Evolutionary conservation across 148 eudicot genomes (phyloP), one percentile per base, ranked within the genome.

Genomic region (Diospyros kaki): DNA sequence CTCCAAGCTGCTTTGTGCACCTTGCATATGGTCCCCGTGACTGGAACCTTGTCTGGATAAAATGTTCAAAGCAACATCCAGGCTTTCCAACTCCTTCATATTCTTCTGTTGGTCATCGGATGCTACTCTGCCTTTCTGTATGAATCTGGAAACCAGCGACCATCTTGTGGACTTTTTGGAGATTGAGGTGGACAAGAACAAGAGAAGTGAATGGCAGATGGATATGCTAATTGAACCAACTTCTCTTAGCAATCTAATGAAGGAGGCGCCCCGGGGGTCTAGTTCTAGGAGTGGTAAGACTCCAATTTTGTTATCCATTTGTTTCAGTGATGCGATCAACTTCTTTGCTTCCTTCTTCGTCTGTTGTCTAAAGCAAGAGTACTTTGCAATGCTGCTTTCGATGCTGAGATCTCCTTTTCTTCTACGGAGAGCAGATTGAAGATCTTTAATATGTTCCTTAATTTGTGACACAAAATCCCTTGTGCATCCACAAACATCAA

Each of bases 401-500:
- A 70, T 40, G 17, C 62, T 74, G 0, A 39, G 75, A n/a, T 79
- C 86, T 9, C 74, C 79, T 40, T 70, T 88, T 66, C 79, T 83
- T 45, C 88, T 82, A 6, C 85, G 66, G 12, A 90, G 74, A 58
- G 76, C 59, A 13, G 85, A 83, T 60, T 81, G 83, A 18, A 90
- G 68, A 52, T 85, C 82, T 53, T 68, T 71, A 4, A 72, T 50
- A 44, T 78, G 64, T 68, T 81, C 87, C 63, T 81, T 85, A 7
- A 83, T 51, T 53, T 76, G 88, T 64, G 81, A 62, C 28, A 80
- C 10, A 2, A 69, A 54, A 18, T 90, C 90, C 75, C 81, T 82
- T 10, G 68, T 39, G 18, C 53, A 69, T 41, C 81, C 81, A 62
- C 89, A 88, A 18, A 84, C 73, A 73, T 90, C 92, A 5, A 90